Base-by-base conservation (phyloP, 331 rosid genomes). In the Malus hybrid region DNA sequence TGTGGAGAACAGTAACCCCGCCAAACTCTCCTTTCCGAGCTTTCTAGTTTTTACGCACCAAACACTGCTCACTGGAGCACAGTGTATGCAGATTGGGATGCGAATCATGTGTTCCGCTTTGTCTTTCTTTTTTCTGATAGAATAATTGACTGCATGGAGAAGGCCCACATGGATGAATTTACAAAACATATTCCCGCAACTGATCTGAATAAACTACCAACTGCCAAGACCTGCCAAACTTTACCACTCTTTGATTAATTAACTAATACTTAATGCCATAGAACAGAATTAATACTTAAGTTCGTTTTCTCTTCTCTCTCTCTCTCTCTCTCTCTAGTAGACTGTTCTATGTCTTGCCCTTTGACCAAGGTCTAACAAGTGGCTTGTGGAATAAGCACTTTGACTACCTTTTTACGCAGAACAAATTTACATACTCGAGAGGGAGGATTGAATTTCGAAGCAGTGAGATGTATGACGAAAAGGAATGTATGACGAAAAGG, bases 71-170 rank as follows among this genome's bases (percentile, higher is more conserved):
- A 68, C 42, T 30, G 46, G 46, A 39, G 46, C 46, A 39, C 12
- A 42, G 46, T 42, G 84, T 75, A 22, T 71, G 85, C 82, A 46
- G 73, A 84, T 69, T 87, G 77, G 89, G 84, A 86, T 74, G 77
- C 89, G 81, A 87, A 84, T 84, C 90, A 79, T 71, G 85, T 82
- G 85, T 74, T 79, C 82, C 82, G 4, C 79, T 75, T 79, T 64
- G 64, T n/a, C 30, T 62, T 42, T 42, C 46, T 42, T 32, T 13
- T 50, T 36, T 18, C 48, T 10, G 10, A 52, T 72, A 53, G 34
- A 79, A 72, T 46, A 77, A 75, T 80, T 16, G 46, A 24, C 20
- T 71, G 46, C 13, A 42, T 10, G 13, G 46, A 39, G 46, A 10
- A 39, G 46, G 13, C 2, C 69, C 69, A 32, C 68, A 32, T 64